Evolutionary conservation across 2,329 filamentous ascomycete species (phyloP), one percentile per base, ranked within the genome.

Genomic region (Penicillium sumatraense): DNA sequence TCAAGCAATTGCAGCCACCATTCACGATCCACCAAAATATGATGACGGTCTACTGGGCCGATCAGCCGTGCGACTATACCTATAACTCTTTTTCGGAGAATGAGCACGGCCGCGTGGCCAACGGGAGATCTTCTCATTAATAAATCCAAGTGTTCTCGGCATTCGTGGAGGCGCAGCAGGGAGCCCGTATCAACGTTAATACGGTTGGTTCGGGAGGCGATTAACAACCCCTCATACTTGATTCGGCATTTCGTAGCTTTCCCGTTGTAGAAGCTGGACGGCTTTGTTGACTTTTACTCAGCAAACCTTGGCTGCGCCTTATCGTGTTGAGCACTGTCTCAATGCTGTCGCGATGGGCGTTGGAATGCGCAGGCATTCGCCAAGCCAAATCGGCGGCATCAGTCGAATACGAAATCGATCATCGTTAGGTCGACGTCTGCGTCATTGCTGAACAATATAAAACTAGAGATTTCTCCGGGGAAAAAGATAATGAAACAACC

Each of bases 211-310:
- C n/a, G n/a, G n/a, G n/a, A n/a, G 4, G 10, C 5, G 48, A 51
- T 51, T 51, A 21, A 11, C 33, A 51, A 51, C 40, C 41, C 40
- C 16, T 36, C 20, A 47, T 51, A 51, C 53, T 36, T 42, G 14
- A 55, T 55, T 23, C 33, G 48, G 53, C 16, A 55, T 51, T n/a
- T 55, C 53, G 33, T 41, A 16, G 38, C 24, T 31, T 55, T 18
- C 53, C 41, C 11, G 35, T 47, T 55, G 10, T 7, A 49, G 53
- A 42, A 51, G 24, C 18, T 51, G 35, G 11, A 51, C 23, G 24
- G 20, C 33, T 51, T 41, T 31, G 35, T 48, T 23, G 42, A 38
- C 23, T 20, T 27, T 26, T 48, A 33, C 41, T 26, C 18, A 21
- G 33, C 31, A 18, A 55, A 42, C 16, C 21, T 40, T 44, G 24